These are phyloP conservation scores for Daldinia sp. DNA, from an alignment of 2,329 filamentous ascomycete genomes.

Conservation along the genomic window DNA sequence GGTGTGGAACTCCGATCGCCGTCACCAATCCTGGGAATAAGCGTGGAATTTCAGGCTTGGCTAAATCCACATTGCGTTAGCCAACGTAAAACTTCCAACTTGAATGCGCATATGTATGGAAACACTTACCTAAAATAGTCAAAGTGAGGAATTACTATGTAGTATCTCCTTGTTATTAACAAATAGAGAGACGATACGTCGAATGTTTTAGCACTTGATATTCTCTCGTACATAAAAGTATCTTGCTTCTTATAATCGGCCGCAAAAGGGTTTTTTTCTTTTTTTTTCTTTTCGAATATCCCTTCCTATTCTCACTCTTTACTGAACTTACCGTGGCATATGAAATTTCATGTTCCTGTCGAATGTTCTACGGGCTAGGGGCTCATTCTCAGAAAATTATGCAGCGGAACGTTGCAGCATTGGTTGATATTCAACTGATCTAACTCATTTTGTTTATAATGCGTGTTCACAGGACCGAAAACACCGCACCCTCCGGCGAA, in stretches of 20 bases:
- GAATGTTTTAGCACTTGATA: too few species aligned
- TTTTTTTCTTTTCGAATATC: not conserved
- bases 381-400: conserved; percentile 11
- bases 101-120: not conserved
- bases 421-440: not conserved
- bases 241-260: not conserved
- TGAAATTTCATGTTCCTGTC: not conserved
- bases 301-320: not conserved
- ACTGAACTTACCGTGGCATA: not conserved
- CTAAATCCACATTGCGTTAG: conserved; percentile 7
- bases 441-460: conserved; percentile 4
- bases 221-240: too few species aligned
- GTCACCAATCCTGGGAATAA: conserved; percentile 17
- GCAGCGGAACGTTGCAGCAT: conserved; percentile 15
- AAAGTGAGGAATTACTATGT: not conserved
- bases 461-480: conserved; percentile 16
- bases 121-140: not conserved
- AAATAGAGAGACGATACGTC: not conserved
- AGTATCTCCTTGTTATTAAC: not conserved
- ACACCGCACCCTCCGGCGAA: conserved; percentile 1
- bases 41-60: conserved; percentile 6
- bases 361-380: conserved; percentile 22
- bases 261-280: not conserved
- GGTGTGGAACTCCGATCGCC: conserved; percentile 27
- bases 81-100: conserved; percentile 2